These are phyloP conservation scores for Myxozyma neglecta DNA, from an alignment of 805 yeast genomes.

Conservation along the genomic window DNA sequence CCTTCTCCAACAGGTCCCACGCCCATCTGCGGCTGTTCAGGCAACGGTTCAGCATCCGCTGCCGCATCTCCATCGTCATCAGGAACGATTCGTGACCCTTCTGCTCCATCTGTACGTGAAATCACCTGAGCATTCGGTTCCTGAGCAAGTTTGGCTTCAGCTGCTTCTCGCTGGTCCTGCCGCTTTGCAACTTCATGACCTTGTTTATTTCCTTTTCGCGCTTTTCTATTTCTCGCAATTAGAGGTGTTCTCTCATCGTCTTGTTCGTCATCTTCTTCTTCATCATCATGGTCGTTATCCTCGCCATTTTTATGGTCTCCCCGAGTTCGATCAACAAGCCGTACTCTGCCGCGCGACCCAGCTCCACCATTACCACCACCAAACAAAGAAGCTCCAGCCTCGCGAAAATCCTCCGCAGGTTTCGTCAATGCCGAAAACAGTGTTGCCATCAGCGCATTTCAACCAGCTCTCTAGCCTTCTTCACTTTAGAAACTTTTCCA, in stretches of 20 bases:
- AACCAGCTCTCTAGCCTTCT: not conserved
- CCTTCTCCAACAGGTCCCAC: not conserved
- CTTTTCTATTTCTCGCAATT: no score
- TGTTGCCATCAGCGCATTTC: constrained; percentile 12
- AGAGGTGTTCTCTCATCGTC: no score
- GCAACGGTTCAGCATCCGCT: constrained; percentile 11
- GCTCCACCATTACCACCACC: not conserved
- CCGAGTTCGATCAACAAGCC: constrained; percentile 21
- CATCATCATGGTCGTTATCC: no score
- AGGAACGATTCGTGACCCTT: not conserved
- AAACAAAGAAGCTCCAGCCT: constrained; percentile 10
- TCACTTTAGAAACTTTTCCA: no score
- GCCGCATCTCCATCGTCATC: constrained; percentile 3
- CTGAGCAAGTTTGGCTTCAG: constrained; percentile 1
- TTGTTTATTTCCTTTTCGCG: not conserved
- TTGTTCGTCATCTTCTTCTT: no score
- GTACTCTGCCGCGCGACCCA: constrained; percentile 6
- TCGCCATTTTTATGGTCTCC: no score
- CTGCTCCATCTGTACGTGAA: not conserved
- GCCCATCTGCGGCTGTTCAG: not conserved
- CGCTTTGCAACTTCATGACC: not conserved
- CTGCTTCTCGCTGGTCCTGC: not conserved
- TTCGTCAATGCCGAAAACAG: constrained; percentile 27
- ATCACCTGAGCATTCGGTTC: constrained; percentile 6
- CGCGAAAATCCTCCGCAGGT: constrained; percentile 29